Evolutionary conservation across 306 rosid species (phyloP), one percentile per base, ranked within the genome.

Genomic region (Corylus avellana): DNA sequence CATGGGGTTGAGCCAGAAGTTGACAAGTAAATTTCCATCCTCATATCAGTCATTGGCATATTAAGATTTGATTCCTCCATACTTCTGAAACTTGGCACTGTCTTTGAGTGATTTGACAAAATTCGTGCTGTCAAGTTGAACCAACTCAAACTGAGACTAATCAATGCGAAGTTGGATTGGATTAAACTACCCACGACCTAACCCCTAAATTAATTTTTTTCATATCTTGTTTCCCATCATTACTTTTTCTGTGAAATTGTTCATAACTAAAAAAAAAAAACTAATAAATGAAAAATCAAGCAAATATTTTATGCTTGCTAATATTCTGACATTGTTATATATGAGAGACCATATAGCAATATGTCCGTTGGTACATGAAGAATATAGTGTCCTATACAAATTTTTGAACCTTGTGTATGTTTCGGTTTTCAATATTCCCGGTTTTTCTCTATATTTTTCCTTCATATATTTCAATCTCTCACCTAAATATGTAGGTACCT

Each of bases 1-100:
- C 97, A 92, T 17, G 98, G 98, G 18, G 99, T 94, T 63, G 98
- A 94, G 84, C 98, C 98, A 35, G 97, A 94, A 91, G 98, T 94
- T 84, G 97, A 94, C 78, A 92, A 92, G 98, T 94, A 87, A 16
- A 7, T 18, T 64, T 77, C 74, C 12, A 72, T 54, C 73, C 59
- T 68, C 64, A 5, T 3, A 37, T 67, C 27, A 17, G 50, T 17
- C 6, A 37, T 16, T 67, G 27, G 0, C 27, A 17, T 14, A 67
- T 37, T 67, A 27, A 39, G 49, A 67, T 7, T 8, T 67, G 25
- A 67, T 39, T 35, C 12, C 13, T 67, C 49, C 48, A 37, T 67
- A 8, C 72, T 37, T 66, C 7, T 39, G 42, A 39, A 32, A 37
- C 5, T 35, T 66, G 39, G 27, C 25, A 16, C 16, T 67, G 49